Base-by-base conservation (phyloP, 345 rosid genomes). In the Schrenkiella parvula region DNA sequence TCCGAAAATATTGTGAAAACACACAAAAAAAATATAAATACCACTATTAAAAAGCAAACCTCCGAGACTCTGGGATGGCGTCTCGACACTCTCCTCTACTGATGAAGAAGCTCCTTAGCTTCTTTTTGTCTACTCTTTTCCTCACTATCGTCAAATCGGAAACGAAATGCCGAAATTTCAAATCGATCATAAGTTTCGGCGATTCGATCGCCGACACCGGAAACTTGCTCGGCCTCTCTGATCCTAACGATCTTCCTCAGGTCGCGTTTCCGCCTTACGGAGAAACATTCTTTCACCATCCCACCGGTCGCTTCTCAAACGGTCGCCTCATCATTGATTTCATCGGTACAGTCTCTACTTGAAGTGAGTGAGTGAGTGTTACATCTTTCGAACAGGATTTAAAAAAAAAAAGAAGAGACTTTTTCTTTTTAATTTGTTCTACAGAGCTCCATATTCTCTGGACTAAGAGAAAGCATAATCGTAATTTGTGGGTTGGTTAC, bases 151-250 rank as follows among this genome's bases (percentile, higher is more conserved):
- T 23, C 26, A n/a, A 23, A 26, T 32, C 60, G 13, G 58, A 68
- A 26, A 8, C 73, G 0, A 67, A 8, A 2, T 67, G 71, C 21
- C 71, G 5, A 8, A 41, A 9, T 28, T 68, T 66, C 64, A 0
- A 39, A 10, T 79, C 88, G 14, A 75, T 86, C 71, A 70, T 86
- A 70, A 82, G 88, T 77, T 84, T 86, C 52, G 90, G 88, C 1
- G 88, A 86, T 71, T 86, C 90, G 1, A 23, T 80, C 29, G 77
- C 86, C 17, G 90, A 84, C 47, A 84, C 86, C 0, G 90, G 88
- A 4, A 84, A 82, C 85, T 47, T 60, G 31, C 4, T 74, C 10
- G 55, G 31, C 18, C 62, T 80, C 57, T 63, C 79, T 32, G 35
- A 4, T 15, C 48, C 10, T 12, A 53, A 51, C 43, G 9, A 23